A percentile compares a stretch with the other conserved stretches of the same genome.
phyloP scores from a whole-genome alignment of 2,329 filamentous ascomycete species.

The Fusarium redolens region DNA sequence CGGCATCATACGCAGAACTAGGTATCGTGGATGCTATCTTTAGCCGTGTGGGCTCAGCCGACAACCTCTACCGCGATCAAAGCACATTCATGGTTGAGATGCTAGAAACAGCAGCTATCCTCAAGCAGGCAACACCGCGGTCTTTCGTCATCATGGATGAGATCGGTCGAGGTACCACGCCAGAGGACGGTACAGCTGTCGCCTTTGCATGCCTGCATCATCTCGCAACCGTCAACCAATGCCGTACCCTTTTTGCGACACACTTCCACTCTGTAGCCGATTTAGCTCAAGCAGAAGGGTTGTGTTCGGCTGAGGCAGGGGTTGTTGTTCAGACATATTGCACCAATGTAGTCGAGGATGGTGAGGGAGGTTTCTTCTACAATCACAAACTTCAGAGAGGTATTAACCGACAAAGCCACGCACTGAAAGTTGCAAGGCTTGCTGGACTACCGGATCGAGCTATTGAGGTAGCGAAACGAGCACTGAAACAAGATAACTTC shows the following conservation, averaged over 20 bases:
- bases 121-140: constrained; percentile 82
- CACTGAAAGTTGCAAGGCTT: constrained; percentile 90
- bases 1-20: constrained; percentile 85
- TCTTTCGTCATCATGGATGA: constrained; percentile 99
- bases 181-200: constrained; percentile 89
- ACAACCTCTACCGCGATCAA: constrained; percentile 93
- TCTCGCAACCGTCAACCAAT: constrained; percentile 79
- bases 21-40: constrained; percentile 97
- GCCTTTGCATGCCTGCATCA: constrained; percentile 90
- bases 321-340: constrained; percentile 78
- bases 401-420: constrained; percentile 88
- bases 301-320: constrained; percentile 53
- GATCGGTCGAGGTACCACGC: constrained; percentile 92
- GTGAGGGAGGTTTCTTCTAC: constrained; percentile 80
- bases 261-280: constrained; percentile 92
- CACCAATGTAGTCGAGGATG: constrained; percentile 86
- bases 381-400: constrained; percentile 84
- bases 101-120: constrained; percentile 92
- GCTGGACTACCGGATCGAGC: constrained; percentile 83
- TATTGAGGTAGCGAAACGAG: constrained; percentile 72
- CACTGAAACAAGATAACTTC: constrained; percentile 56
- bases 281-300: constrained; percentile 68
- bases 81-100: constrained; percentile 99
- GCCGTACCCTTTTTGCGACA: constrained; percentile 89
- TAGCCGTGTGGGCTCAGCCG: constrained; percentile 91